A percentile compares a stretch with the other conserved stretches of the same genome.
phyloP scores from a whole-genome alignment of 805 yeast genomes.

The Nakazawaea anatomiae region DNA sequence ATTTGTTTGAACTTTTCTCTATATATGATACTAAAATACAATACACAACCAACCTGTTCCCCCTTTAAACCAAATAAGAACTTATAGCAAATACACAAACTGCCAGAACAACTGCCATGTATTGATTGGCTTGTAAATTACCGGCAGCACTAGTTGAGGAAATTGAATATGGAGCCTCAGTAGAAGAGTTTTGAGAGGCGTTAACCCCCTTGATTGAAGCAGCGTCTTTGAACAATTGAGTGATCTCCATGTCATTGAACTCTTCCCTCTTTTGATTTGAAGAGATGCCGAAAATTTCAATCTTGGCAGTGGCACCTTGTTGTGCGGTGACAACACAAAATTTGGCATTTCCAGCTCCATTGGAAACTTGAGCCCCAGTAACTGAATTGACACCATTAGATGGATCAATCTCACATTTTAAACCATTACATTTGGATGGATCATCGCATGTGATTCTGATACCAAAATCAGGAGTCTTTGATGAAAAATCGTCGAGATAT shows the following conservation, averaged over 20 bases:
- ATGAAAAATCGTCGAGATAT: constrained; percentile 62
- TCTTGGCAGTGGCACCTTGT: constrained; percentile 54
- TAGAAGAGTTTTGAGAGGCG: not conserved
- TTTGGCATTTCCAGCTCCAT: constrained; percentile 63
- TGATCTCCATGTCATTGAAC: not conserved
- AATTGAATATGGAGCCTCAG: not conserved
- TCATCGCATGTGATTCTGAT: constrained; percentile 70
- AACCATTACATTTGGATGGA: constrained; percentile 63
- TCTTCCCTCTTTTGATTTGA: constrained; percentile 4
- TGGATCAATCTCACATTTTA: constrained; percentile 81
- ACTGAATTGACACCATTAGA: constrained; percentile 54
- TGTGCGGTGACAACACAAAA: constrained; percentile 81
- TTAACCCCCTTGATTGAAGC: not conserved
- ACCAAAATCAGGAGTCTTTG: constrained; percentile 60
- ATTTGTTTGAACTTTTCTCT: no score
- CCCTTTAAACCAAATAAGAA: not conserved
- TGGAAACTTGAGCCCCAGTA: constrained; percentile 30
- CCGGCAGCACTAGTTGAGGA: not conserved
- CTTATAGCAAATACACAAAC: not conserved
- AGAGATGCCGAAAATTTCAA: constrained; percentile 53
- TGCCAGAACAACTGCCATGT: not conserved
- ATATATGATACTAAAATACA: not conserved
- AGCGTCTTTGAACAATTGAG: not conserved
- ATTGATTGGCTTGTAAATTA: not conserved
- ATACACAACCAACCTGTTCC: no score